Conservation (phyloP, 768 basidiomycete genomes). For the Xanthoconium purpureum region DNA sequence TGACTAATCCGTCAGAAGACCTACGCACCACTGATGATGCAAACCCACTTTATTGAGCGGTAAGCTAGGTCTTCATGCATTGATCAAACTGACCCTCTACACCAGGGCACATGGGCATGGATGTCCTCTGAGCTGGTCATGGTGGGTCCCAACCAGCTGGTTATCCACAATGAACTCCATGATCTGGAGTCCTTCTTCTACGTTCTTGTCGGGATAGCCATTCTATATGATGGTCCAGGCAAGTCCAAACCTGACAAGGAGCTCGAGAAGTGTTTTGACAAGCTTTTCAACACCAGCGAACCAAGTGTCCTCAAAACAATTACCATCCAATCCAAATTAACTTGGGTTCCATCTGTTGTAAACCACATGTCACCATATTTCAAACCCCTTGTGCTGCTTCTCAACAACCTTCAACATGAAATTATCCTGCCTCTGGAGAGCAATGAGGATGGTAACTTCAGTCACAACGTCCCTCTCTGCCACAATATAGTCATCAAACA, state of each 20-base stretch:
- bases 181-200: background rate
- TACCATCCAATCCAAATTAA: background rate
- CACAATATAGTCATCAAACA: background rate
- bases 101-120: conserved; percentile 1
- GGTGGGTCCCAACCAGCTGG: background rate
- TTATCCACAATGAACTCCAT: background rate
- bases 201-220: background rate
- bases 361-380: background rate
- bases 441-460: no score
- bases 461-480: no score
- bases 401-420: background rate
- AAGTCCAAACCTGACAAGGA: background rate
- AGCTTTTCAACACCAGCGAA: background rate
- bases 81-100: background rate
- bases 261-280: background rate
- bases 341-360: background rate
- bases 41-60: no score
- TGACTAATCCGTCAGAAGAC: background rate
- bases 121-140: background rate
- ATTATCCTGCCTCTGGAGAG: background rate
- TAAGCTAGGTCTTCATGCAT: no score
- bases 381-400: background rate
- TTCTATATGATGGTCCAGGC: background rate
- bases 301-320: background rate
- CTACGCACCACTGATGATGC: background rate